Evolutionary conservation across 225 moss, liverwort and hornwort species (phyloP).

Genomic region (Physcomitrium patens): DNA sequence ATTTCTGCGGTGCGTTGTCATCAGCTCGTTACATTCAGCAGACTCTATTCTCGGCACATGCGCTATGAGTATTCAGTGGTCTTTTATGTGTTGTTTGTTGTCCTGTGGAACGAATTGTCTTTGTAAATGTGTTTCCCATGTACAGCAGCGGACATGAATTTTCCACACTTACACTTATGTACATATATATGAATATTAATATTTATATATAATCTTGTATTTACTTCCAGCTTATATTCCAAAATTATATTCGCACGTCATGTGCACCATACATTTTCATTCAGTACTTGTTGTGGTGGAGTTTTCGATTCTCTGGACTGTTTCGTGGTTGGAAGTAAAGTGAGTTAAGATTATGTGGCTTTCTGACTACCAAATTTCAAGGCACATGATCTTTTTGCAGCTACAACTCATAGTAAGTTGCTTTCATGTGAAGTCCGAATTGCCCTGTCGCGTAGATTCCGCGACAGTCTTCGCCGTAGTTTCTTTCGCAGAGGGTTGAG

Average conservation of each 20-base stretch:
- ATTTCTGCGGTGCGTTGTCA: not conserved
- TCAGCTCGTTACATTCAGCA: not conserved
- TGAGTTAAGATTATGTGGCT: no score
- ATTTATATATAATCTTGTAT: conserved; percentile 12
- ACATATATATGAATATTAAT: conserved; percentile 5
- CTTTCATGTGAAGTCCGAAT: no score
- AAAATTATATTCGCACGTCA: not conserved
- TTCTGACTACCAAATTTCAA: no score
- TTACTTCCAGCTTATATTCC: not conserved
- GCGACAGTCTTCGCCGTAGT: no score
- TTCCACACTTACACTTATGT: no score
- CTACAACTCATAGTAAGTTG: no score
- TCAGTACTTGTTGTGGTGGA: no score
- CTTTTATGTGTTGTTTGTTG: not conserved
- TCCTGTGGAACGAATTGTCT: not conserved
- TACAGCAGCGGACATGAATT: not conserved
- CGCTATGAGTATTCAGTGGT: not conserved
- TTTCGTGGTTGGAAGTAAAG: no score
- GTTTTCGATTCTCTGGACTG: no score
- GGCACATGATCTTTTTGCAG: no score
- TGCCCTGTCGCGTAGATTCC: no score
- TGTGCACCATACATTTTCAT: not conserved
- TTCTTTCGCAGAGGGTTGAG: no score
- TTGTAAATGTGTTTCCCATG: not conserved
- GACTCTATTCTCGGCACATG: not conserved